phyloP scores from a whole-genome alignment of 371 early-diverging fungal species.

The Fennellomyces sp. region DNA sequence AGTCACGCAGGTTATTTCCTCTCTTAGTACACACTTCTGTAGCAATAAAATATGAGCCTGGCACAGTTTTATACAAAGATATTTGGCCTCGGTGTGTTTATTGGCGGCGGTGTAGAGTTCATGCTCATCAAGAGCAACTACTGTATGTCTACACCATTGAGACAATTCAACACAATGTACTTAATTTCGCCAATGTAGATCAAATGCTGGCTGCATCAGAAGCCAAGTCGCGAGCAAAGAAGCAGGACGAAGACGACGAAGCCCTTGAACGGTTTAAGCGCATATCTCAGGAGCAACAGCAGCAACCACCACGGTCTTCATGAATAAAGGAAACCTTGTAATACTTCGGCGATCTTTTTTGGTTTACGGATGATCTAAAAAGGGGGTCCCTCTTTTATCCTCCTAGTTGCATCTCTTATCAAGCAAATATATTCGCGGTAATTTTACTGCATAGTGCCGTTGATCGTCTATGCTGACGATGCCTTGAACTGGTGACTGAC shows the following conservation, averaged over 20 bases:
- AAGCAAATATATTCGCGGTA: no score
- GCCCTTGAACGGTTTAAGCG: slow-evolving; percentile 35
- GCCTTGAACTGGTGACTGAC: no score
- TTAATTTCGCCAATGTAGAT: slow-evolving; percentile 21
- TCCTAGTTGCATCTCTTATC: no score
- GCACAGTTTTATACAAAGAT: slow-evolving; percentile 40
- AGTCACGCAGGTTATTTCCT: not conserved
- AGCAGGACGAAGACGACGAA: slow-evolving; percentile 38
- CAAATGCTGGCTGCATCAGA: slow-evolving; percentile 55
- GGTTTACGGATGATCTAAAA: no score
- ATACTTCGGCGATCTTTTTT: no score
- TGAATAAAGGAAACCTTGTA: no score
- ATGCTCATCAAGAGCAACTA: slow-evolving; percentile 50
- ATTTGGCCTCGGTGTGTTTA: slow-evolving; percentile 37
- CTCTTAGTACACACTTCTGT: not conserved
- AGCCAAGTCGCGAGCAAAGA: slow-evolving; percentile 42
- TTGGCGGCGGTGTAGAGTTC: slow-evolving; percentile 46
- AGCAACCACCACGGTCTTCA: no score
- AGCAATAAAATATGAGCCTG: slow-evolving; percentile 1
- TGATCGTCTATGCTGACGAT: no score
- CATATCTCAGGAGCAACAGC: slow-evolving; percentile 4
- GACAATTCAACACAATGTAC: not conserved
- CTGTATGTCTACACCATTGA: slow-evolving; percentile 25
- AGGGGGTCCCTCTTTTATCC: no score
- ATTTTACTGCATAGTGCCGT: no score